Evolutionary conservation across 306 rosid genomes (phyloP).

Genomic region (Castanospermum australe): DNA sequence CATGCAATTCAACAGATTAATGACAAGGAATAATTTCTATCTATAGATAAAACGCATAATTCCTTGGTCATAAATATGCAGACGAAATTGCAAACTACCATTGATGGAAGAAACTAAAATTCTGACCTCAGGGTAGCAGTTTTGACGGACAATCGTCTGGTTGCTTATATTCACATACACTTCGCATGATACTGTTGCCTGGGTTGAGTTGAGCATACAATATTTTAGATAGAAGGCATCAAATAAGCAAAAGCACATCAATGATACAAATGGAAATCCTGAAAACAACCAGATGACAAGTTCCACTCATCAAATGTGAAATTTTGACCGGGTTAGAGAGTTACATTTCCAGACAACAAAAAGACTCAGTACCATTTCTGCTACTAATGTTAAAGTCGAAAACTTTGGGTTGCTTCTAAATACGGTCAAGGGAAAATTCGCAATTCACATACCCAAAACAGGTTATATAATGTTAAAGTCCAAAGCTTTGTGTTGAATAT

Average conservation of each 20-base stretch:
- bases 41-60: background rate
- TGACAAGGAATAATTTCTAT: background rate
- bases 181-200: constrained; percentile 78
- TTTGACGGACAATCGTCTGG: constrained; percentile 66
- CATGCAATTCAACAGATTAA: background rate
- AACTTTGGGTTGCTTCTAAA: background rate
- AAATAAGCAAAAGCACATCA: background rate
- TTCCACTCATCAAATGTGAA: background rate
- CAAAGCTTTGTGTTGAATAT: background rate
- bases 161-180: constrained; percentile 53
- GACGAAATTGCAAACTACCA: background rate
- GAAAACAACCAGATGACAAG: background rate
- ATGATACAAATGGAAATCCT: background rate
- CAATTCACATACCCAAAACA: background rate
- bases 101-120: background rate
- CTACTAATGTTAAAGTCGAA: background rate
- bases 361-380: background rate
- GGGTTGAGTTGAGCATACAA: constrained; percentile 20
- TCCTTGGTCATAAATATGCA: constrained; percentile 1
- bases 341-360: background rate
- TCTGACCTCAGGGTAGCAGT: constrained; percentile 84
- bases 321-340: background rate
- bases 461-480: background rate
- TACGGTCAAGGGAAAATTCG: background rate
- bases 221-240: background rate